Evolutionary conservation across 768 basidiomycete species (phyloP).

Genomic region (Suillus luteus): DNA sequence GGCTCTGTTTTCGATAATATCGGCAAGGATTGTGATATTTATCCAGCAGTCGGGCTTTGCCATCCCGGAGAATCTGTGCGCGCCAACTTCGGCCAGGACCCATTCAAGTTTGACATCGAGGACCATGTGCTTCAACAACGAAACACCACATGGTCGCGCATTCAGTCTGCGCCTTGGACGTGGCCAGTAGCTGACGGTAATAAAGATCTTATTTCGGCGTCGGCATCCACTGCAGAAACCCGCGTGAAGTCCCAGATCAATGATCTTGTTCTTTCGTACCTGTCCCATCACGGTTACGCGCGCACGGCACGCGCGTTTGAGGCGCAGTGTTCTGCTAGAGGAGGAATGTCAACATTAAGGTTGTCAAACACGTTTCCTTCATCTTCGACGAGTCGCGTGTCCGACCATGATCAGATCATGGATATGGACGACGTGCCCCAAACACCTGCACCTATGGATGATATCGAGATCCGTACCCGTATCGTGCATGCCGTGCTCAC

Average conservation of each 20-base stretch:
- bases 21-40: slow-evolving; percentile 65
- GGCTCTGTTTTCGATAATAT: slow-evolving; percentile 74
- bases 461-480: slow-evolving; percentile 67
- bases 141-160: slow-evolving; percentile 64
- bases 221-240: slow-evolving; percentile 39
- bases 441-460: slow-evolving; percentile 40
- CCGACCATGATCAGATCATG: slow-evolving; percentile 42
- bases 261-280: slow-evolving; percentile 75
- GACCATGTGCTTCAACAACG: slow-evolving; percentile 76
- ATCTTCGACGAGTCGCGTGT: slow-evolving; percentile 13
- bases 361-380: slow-evolving; percentile 11
- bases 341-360: slow-evolving; percentile 17
- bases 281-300: slow-evolving; percentile 84
- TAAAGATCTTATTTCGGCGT: slow-evolving; percentile 15
- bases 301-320: slow-evolving; percentile 70
- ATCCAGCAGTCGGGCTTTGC: slow-evolving; percentile 88
- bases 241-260: slow-evolving; percentile 62
- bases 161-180: slow-evolving; percentile 58
- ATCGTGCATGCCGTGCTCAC: slow-evolving; percentile 68
- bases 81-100: slow-evolving; percentile 85
- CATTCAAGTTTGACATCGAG: slow-evolving; percentile 91
- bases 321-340: slow-evolving; percentile 41
- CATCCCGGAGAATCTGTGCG: slow-evolving; percentile 76
- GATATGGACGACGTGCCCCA: slow-evolving; percentile 45
- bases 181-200: slow-evolving; percentile 32